Conservation (phyloP, 2,329 filamentous ascomycete species). For the Trichoderma atroviride region DNA sequence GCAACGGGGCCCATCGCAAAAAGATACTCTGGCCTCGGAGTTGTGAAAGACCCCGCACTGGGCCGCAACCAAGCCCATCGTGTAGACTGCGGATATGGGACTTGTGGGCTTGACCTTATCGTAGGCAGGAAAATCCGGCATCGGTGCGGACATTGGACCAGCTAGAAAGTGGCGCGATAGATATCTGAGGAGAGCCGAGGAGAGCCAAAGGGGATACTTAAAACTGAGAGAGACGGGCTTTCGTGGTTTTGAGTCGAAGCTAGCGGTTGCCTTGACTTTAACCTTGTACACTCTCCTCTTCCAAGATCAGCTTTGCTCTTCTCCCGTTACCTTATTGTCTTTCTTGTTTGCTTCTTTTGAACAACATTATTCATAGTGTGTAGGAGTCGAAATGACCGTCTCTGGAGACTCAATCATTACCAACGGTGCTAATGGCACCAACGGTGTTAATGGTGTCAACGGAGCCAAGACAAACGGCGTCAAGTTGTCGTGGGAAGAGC, state of each 20-base stretch:
- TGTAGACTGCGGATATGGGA: slow-evolving; percentile 1
- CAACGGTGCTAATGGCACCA: neutral
- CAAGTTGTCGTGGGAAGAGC: slow-evolving; percentile 43
- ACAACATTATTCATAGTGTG: neutral
- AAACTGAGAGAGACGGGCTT: neutral
- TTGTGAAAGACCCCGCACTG: slow-evolving; percentile 17
- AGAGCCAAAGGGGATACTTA: neutral
- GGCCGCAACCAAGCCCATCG: slow-evolving; percentile 1
- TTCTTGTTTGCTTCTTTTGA: neutral
- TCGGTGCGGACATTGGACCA: slow-evolving; percentile 5
- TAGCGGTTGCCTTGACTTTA: neutral
- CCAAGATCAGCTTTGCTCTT: neutral
- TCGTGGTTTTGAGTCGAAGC: neutral
- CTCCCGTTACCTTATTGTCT: neutral
- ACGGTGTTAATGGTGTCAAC: neutral
- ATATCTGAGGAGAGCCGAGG: neutral
- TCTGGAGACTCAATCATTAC: neutral
- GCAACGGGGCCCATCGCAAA: slow-evolving; percentile 8
- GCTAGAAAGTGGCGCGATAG: neutral
- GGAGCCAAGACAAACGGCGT: neutral
- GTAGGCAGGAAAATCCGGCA: slow-evolving; percentile 10
- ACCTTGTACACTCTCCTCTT: neutral
- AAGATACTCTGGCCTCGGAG: slow-evolving; percentile 5
- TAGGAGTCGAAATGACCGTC: neutral
- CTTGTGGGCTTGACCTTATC: slow-evolving; percentile 16